Base-by-base conservation (phyloP, 176 grass and related monocot species). In the Ananas comosus region DNA sequence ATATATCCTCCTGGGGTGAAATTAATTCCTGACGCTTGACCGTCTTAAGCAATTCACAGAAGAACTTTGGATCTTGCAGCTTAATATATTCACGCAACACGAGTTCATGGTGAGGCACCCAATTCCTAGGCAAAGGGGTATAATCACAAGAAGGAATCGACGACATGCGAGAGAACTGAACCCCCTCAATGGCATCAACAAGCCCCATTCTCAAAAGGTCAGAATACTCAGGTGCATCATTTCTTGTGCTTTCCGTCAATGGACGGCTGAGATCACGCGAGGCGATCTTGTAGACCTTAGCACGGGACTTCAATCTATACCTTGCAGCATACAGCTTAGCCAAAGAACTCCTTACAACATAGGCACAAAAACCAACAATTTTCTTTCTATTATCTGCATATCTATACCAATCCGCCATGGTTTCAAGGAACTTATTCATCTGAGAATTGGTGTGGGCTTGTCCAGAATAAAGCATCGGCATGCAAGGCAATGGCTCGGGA, bases 391-490 rank as follows among this genome's bases (percentile, higher is more conserved):
- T 97, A 74, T 92, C 93, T 13, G 93, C 86, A 73, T 92, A 97
- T 64, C 53, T 91, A 21, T 92, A 97, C 93, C 86, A 92, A 87
- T 92, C 89, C 22, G 84, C 88, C 79, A 97, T 97, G 80, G 94
- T 92, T 78, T 92, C 86, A 16, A 92, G 88, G 76, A 97, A 97
- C 70, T 97, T 97, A 76, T 97, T 97, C 93, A 97, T 90, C 80
- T 97, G 88, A 51, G 89, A 97, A 66, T 97, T 97, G 65, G 93
- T 97, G 75, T 97, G 89, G 0, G 89, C 93, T 78, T 97, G 93
- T 9, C 89, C 88, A 52, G 93, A 85, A 70, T 97, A 97, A 48
- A 97, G 25, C 87, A 97, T 90, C 13, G 94, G 82, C 48, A 77
- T 83, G 77, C 89, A 92, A 0, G 87, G 89, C 70, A 93, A 65